Base-by-base conservation (phyloP, 1,284 basidiomycete species). In the Calocybe gambosa region DNA sequence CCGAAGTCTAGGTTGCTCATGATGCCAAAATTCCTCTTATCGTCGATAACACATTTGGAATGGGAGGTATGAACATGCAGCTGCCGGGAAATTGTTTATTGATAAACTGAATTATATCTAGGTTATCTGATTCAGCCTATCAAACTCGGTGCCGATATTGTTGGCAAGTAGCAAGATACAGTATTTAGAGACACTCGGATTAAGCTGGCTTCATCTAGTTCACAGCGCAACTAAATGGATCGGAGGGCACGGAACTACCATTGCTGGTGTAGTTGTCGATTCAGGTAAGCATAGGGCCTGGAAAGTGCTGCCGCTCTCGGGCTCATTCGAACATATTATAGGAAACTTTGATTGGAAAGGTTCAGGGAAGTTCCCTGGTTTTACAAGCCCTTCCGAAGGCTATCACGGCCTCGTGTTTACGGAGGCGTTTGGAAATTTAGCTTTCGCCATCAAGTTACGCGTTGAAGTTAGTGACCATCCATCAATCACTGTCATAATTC, bases 191-290 rank as follows among this genome's bases (percentile, higher is more conserved):
- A 16, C 13, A 18, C 10, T 18, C 7, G 9, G 10, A 41, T 20
- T 41, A 13, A 41, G 7, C 10, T 10, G 34, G 3, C 1, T 10
- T n/a, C 23, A 16, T 15, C 12, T 44, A 74, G 85, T 91, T 2
- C 87, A 93, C 68, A 87, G 83, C 50, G 89, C 89, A 1, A 93
- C 90, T 2, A 93, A 93, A 63, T 93, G 91, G 91, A 91, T 93
- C 42, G 86, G 89, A 18, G 89, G 90, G 0, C 91, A 92, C 61
- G 90, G 92, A 46, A 93, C 85, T 1, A 91, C 89, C 19, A 89
- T 94, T 43, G 90, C 75, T 4, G 92, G 91, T 51, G 81, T 93
- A 19, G 73, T 94, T 51, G 62, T 93, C 45, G 90, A 92, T 61
- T 75, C 80, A 10, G 89, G 78, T 73, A 53, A 3, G 61, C 54